Conservation (phyloP, 139 green algal species). For the Asterochloris erici region DNA sequence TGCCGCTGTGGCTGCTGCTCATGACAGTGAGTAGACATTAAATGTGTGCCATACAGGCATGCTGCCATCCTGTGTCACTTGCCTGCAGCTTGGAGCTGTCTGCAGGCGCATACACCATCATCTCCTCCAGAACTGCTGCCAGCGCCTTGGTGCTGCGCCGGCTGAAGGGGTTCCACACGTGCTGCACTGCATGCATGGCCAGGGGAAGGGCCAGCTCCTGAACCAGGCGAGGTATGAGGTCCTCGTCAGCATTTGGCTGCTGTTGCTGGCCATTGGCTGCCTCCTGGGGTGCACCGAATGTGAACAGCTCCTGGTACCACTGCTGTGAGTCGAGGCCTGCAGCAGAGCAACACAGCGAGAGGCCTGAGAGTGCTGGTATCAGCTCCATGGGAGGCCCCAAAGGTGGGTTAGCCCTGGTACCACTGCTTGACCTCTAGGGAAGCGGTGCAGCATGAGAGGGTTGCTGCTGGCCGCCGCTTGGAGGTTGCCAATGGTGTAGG, state of each 20-base stretch:
- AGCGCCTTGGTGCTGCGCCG: constrained; percentile 42
- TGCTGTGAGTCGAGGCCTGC: constrained; percentile 60
- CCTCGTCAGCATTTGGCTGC: constrained; percentile 37
- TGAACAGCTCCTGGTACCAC: constrained; percentile 81
- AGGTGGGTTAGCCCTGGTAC: too few relatives aligned
- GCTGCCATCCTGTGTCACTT: neutral
- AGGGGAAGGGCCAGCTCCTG: constrained; percentile 77
- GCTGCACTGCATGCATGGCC: constrained; percentile 36
- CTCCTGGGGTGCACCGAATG: constrained; percentile 61
- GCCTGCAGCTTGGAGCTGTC: constrained; percentile 39
- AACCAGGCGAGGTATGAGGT: constrained; percentile 78
- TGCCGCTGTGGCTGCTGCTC: too few relatives aligned
- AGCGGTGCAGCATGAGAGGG: too few relatives aligned
- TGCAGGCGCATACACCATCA: constrained; percentile 70
- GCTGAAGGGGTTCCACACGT: constrained; percentile 66
- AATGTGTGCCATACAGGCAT: too few relatives aligned
- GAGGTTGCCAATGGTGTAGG: too few relatives aligned
- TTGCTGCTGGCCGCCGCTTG: too few relatives aligned
- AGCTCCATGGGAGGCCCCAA: too few relatives aligned
- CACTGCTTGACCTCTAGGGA: too few relatives aligned
- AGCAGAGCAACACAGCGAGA: neutral
- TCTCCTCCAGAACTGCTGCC: constrained; percentile 50
- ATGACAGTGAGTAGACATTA: too few relatives aligned
- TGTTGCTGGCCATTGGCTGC: neutral
- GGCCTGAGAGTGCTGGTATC: too few relatives aligned